Evolutionary conservation across 164 flowering plant species (phyloP), one percentile per base, ranked within the genome.

Genomic region (Platanus orientalis): DNA sequence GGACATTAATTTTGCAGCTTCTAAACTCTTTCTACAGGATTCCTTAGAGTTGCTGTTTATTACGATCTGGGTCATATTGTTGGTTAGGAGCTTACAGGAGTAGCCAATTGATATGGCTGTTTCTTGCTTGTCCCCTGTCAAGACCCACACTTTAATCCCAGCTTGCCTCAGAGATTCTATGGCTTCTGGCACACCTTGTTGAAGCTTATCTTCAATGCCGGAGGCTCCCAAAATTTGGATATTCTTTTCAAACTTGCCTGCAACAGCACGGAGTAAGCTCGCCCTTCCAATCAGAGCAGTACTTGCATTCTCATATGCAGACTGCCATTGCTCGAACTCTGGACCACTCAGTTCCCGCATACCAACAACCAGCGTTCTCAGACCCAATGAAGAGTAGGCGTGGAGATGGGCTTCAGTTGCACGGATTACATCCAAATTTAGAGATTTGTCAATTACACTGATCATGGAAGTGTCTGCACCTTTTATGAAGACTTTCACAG

Each of bases 61-160:
- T 64, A 36, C 12, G 42, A 36, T 36, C 42, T 36, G 4, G 10
- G 42, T 36, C 42, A 36, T 36, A 14, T 36, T 14, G 12, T 14
- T 36, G 12, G 42, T 36, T 7, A 36, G 42, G 42, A 36, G 42
- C 42, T 36, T 36, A 78, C 62, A 89, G 51, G 96, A 89, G 66
- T 81, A 85, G 30, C 92, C 90, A 74, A 89, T 87, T 42, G 96
- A 87, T 64, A 87, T 83, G 24, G 96, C 96, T 58, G 92, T 89
- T 81, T 89, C 90, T 75, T 89, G 92, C 79, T 87, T 89, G 75
- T 89, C 96, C 61, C 92, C 92, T 29, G 96, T 89, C 76, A 89
- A 75, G 62, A 87, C 90, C 90, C 90, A 87, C 17, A 87, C 93
- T 66, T 80, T 79, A 20, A 84, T 83, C 44, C 81, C 90, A 0